Percentiles rank a stretch among this genome's conserved stretches.
These are phyloP conservation scores for Arachis stenosperma DNA, from an alignment of 306 rosid genomes.

Conservation along the genomic window DNA sequence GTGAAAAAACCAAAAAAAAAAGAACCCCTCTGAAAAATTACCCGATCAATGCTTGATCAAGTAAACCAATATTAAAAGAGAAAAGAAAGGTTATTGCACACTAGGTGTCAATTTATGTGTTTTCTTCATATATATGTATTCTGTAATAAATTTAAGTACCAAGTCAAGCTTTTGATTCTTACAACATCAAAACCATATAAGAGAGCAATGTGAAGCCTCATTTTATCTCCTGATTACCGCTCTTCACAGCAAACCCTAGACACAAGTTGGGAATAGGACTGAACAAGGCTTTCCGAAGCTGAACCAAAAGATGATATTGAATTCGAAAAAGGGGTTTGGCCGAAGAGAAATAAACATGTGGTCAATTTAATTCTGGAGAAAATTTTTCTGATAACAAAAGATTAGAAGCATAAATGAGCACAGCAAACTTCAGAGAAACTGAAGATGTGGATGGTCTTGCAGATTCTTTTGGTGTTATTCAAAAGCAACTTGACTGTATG, in stretches of 20 bases:
- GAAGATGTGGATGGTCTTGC: slow-evolving; percentile 56
- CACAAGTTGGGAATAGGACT: slow-evolving; percentile 54
- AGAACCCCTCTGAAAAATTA: slow-evolving; percentile 1
- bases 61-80: slow-evolving; percentile 28
- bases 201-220: slow-evolving; percentile 63
- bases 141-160: slow-evolving; percentile 59
- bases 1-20: not conserved
- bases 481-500: slow-evolving; percentile 60
- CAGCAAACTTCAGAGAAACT: slow-evolving; percentile 52
- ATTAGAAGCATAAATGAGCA: slow-evolving; percentile 52
- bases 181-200: slow-evolving; percentile 52
- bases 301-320: slow-evolving; percentile 56
- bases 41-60: slow-evolving; percentile 31
- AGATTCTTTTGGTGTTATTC: slow-evolving; percentile 68
- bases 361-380: slow-evolving; percentile 50
- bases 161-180: slow-evolving; percentile 62
- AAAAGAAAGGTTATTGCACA: slow-evolving; percentile 43
- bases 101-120: slow-evolving; percentile 43
- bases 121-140: slow-evolving; percentile 49
- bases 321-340: slow-evolving; percentile 44
- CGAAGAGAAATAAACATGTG: slow-evolving; percentile 51
- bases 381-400: slow-evolving; percentile 48
- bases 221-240: slow-evolving; percentile 54
- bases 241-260: slow-evolving; percentile 52
- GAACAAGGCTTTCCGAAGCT: slow-evolving; percentile 46